Evolutionary conservation across 2,329 filamentous ascomycete species (phyloP).

Genomic region (Blastomyces emzantsi): DNA sequence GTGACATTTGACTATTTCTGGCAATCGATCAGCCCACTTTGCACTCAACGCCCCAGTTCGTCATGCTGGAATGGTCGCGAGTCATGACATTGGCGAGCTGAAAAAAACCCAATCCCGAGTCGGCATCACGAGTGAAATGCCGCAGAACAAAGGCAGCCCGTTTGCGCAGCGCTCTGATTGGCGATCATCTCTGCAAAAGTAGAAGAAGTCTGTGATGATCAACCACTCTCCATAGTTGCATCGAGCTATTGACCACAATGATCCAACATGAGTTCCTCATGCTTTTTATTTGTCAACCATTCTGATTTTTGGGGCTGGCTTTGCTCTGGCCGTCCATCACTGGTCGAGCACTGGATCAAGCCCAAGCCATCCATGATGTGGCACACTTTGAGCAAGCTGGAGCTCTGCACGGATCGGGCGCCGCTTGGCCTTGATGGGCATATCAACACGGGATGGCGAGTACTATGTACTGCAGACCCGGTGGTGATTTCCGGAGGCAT

Average conservation of each 20-base stretch:
- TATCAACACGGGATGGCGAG: neutral
- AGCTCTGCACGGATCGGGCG: neutral
- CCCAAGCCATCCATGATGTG: neutral
- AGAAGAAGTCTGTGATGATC: neutral
- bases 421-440: neutral
- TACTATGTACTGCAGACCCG: neutral
- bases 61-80: neutral
- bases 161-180: neutral
- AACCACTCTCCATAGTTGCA: neutral
- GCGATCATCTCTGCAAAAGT: neutral
- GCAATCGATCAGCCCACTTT: neutral
- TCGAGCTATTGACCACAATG: neutral
- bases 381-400: neutral
- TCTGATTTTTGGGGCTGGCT: neutral
- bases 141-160: neutral
- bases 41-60: neutral
- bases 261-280: neutral
- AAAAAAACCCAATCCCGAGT: neutral
- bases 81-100: neutral
- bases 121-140: neutral
- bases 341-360: neutral
- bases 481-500: neutral
- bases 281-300: neutral
- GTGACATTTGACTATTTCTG: neutral
- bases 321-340: neutral